Base-by-base conservation (phyloP, 257 asterid genomes). In the Anisodus acutangulus region DNA sequence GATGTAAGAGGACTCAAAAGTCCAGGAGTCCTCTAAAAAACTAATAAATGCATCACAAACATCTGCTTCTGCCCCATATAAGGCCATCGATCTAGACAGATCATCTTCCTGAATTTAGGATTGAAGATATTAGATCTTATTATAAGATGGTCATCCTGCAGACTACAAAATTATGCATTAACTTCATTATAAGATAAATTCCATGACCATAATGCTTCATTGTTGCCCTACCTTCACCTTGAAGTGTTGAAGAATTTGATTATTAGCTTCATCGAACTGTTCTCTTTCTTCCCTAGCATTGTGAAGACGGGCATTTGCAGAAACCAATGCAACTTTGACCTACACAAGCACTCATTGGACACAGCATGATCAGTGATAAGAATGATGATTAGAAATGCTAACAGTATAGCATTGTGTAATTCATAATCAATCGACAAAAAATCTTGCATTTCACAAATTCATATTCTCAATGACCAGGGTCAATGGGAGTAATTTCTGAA, bases 181-280 rank as follows among this genome's bases (percentile, higher is more conserved):
- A 82, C 72, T 68, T 55, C 78, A 68, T 68, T 10, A 68, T 82
- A 82, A 31, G 58, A 54, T 54, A 82, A 53, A 15, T 54, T 78
- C 31, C 31, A 7, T 26, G 16, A 31, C 9, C 9, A n/a, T 31
- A 53, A 22, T 78, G 17, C 81, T 53, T 53, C 82, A 53, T 76
- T 31, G 67, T 15, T n/a, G 41, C 41, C 86, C 58, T 89, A 96
- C 98, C 98, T 88, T 94, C 86, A 84, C 31, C 85, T 89, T 91
- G 89, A 94, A 90, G 90, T 92, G 98, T 68, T 90, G 92, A 85
- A 94, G 87, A 83, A 96, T 91, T 89, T 94, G 87, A 85, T 89
- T 90, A 86, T 94, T 96, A 82, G 98, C 98, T 83, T 90, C 97
- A 83, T 94, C 96, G 89, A 94, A 94, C 89, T 96, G 98, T 67